Evolutionary conservation across 2,329 filamentous ascomycete species (phyloP).

Genomic region (Nannizziopsis barbatae): DNA sequence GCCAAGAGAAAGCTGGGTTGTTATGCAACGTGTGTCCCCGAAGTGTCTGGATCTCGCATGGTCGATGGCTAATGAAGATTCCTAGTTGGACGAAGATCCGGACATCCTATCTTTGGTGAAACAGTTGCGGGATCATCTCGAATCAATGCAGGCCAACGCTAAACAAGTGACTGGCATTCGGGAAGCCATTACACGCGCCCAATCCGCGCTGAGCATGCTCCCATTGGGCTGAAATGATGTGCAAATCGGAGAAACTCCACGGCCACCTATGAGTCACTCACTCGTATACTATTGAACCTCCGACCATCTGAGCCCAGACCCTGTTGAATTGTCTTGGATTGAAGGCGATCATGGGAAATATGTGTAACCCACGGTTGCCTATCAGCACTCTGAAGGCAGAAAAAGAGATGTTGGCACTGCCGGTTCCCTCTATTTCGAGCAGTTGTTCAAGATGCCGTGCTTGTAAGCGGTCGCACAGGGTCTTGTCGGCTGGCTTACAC

Average conservation of each 20-base stretch:
- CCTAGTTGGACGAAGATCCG: slow-evolving; percentile 28
- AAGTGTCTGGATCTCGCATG: neutral
- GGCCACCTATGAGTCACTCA: neutral
- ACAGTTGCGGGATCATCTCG: slow-evolving; percentile 34
- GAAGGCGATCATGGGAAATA: slow-evolving; percentile 1
- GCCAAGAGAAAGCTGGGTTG: slow-evolving; percentile 19
- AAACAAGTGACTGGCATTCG: slow-evolving; percentile 28
- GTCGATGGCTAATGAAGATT: neutral
- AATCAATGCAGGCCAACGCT: slow-evolving; percentile 36
- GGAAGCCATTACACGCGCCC: slow-evolving; percentile 30
- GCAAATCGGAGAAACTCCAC: slow-evolving; percentile 1
- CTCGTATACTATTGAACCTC: neutral
- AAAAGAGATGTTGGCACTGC: neutral
- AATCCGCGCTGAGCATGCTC: slow-evolving; percentile 14
- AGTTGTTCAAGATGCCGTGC: neutral
- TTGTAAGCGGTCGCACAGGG: slow-evolving; percentile 6
- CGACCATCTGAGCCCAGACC: too few species aligned
- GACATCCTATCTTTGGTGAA: slow-evolving; percentile 28
- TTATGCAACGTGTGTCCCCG: slow-evolving; percentile 27
- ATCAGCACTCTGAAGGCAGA: too few species aligned
- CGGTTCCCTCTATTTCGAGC: neutral
- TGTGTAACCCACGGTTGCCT: slow-evolving; percentile 1
- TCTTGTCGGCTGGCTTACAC: slow-evolving; percentile 5
- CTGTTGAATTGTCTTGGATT: neutral
- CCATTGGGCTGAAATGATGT: slow-evolving; percentile 13